Conservation (phyloP, 2,329 filamentous ascomycete species). For the Neoscytalidium dimidiatum region DNA sequence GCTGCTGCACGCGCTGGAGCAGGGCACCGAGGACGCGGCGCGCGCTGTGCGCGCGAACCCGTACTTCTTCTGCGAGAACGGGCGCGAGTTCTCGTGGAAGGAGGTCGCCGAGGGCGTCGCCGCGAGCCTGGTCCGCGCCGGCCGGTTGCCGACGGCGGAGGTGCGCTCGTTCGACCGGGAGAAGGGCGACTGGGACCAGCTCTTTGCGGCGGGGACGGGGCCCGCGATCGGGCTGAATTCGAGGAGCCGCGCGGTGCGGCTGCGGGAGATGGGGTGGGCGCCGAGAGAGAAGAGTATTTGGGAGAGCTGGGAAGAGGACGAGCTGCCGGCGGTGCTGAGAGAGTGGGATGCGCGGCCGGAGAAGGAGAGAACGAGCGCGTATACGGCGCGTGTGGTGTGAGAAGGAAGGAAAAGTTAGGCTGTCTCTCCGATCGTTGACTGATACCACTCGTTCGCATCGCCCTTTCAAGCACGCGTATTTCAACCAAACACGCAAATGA, state of each 20-base stretch:
- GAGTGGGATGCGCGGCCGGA: slow-evolving; percentile 25
- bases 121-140: slow-evolving; percentile 37
- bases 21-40: slow-evolving; percentile 24
- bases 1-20: slow-evolving; percentile 44
- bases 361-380: not conserved
- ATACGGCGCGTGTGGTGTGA: not conserved
- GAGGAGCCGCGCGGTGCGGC: slow-evolving; percentile 45
- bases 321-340: slow-evolving; percentile 42
- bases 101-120: slow-evolving; percentile 44
- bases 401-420: not conserved
- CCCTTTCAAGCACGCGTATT: no score
- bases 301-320: slow-evolving; percentile 44
- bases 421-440: no score
- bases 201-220: slow-evolving; percentile 34
- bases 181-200: slow-evolving; percentile 41
- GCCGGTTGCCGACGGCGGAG: slow-evolving; percentile 39
- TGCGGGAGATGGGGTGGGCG: slow-evolving; percentile 49
- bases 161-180: slow-evolving; percentile 30
- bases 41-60: slow-evolving; percentile 43
- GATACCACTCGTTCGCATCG: no score
- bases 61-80: slow-evolving; percentile 54
- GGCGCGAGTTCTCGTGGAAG: slow-evolving; percentile 47
- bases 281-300: slow-evolving; percentile 46
- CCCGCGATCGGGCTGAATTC: slow-evolving; percentile 45
- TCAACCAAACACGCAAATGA: no score